A percentile compares a stretch with the other conserved stretches of the same genome.
These are phyloP conservation scores for Vanilla planifolia DNA, from an alignment of 106 monocot genomes.

Conservation along the genomic window DNA sequence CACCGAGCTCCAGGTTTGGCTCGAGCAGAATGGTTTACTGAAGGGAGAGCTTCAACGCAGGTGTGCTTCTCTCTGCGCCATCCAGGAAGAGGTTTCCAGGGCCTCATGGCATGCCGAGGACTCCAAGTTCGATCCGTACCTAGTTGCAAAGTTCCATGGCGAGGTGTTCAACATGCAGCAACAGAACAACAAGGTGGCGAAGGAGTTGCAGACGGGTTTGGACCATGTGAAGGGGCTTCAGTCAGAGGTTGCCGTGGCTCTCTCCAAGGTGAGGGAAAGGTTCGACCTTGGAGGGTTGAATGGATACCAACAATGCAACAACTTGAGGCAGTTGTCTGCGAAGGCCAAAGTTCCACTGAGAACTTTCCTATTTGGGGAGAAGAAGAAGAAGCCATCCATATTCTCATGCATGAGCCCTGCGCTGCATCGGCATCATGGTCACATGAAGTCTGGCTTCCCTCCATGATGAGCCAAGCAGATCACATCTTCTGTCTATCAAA, in stretches of 20 bases:
- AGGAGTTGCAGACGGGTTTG: slow-evolving; percentile 67
- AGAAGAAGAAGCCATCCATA: slow-evolving; percentile 77
- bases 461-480: background rate
- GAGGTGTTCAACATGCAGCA: slow-evolving; percentile 52
- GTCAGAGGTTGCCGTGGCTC: slow-evolving; percentile 36
- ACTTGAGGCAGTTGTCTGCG: slow-evolving; percentile 34
- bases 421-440: slow-evolving; percentile 63
- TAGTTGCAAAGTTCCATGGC: slow-evolving; percentile 40
- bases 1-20: slow-evolving; percentile 71
- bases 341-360: slow-evolving; percentile 57
- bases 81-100: slow-evolving; percentile 65
- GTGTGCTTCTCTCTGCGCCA: slow-evolving; percentile 54
- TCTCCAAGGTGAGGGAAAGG: slow-evolving; percentile 45
- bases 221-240: slow-evolving; percentile 66
- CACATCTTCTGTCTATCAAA: too few species aligned
- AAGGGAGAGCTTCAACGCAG: slow-evolving; percentile 56
- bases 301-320: slow-evolving; percentile 22
- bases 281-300: slow-evolving; percentile 28
- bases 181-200: slow-evolving; percentile 76
- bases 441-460: slow-evolving; percentile 13
- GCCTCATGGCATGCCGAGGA: slow-evolving; percentile 20
- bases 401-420: slow-evolving; percentile 91
- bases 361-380: slow-evolving; percentile 77
- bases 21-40: slow-evolving; percentile 66
- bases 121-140: slow-evolving; percentile 48